Conservation (phyloP, 768 basidiomycete species). For the Macrocybe gigantea region DNA sequence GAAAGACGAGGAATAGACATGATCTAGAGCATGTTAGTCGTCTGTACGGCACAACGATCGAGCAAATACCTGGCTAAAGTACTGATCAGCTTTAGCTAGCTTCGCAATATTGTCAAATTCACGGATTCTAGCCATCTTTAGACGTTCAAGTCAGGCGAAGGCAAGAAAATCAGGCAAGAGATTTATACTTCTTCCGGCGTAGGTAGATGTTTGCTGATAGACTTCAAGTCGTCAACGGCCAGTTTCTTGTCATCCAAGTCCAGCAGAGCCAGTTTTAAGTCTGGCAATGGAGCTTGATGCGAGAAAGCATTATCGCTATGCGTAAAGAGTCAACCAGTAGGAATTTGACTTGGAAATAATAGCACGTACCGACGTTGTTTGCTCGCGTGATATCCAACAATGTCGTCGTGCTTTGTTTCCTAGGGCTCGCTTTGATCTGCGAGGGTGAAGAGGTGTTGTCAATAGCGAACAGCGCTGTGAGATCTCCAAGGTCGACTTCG, state of each 20-base stretch:
- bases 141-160: background rate
- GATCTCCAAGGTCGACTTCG: slow-evolving; percentile 57
- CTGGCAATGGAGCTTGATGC: slow-evolving; percentile 60
- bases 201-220: slow-evolving; percentile 70
- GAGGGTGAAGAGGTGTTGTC: slow-evolving; percentile 37
- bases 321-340: slow-evolving; percentile 2
- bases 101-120: slow-evolving; percentile 68
- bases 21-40: slow-evolving; percentile 41
- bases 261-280: slow-evolving; percentile 68
- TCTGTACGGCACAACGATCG: background rate
- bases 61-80: slow-evolving; percentile 62
- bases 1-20: slow-evolving; percentile 70
- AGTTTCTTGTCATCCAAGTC: slow-evolving; percentile 65
- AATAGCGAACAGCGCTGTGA: slow-evolving; percentile 69
- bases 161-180: background rate
- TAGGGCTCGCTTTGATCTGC: slow-evolving; percentile 37
- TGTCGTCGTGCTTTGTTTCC: slow-evolving; percentile 61
- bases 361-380: slow-evolving; percentile 68
- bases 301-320: slow-evolving; percentile 78
- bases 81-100: slow-evolving; percentile 80
- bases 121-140: slow-evolving; percentile 56
- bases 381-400: slow-evolving; percentile 77
- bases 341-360: background rate
- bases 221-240: slow-evolving; percentile 69
- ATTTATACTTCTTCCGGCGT: slow-evolving; percentile 69